Base-by-base conservation (phyloP, 1,139 yeast species). In the Blastobotrys proliferans region DNA sequence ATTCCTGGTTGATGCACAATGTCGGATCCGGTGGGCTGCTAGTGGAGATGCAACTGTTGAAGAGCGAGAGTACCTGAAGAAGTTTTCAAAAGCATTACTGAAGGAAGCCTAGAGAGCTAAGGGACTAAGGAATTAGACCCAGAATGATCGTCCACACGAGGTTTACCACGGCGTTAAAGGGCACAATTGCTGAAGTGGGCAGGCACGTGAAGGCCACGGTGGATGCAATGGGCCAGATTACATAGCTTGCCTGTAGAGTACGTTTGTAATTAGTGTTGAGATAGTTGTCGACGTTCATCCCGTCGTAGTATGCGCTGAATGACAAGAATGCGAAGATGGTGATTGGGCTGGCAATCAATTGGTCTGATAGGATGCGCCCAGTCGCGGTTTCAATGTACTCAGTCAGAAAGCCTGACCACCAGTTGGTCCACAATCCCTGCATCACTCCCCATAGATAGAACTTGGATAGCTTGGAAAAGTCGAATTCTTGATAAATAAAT, bases 21-120 rank as follows among this genome's bases (percentile, higher is more conserved):
- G 85, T 42, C 80, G 75, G 54, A 81, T 92, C 39, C 72, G 98
- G 55, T 92, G 97, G 97, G 92, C 90, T 13, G 86, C 90, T 1
- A 79, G 94, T 57, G 98, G 98, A 1, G 75, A 73, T 40, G 83
- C 95, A 2, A 70, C 72, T 14, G 78, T 74, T 9, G 72, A 73
- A 28, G 97, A 90, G 53, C 65, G 69, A 39, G 65, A 68, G n/a
- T 66, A 76, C 25, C 63, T 85, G 53, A 81, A 88, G 86, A 80
- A 76, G 54, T 75, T 83, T 41, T 79, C 83, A 0, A 27, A 53
- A 44, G 29, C 49, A 3, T 29, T 43, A 9, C 16, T 36, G 11
- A 35, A 35, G 35, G 48, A 41, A 30, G 28, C 28, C n/a, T 30
- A 13, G 17, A 30, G 26, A 10, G 6, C 9, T 22, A 22, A 10